These are phyloP conservation scores for Achaetomium macrosporum DNA, from an alignment of 2,329 filamentous ascomycete species.

Conservation along the genomic window DNA sequence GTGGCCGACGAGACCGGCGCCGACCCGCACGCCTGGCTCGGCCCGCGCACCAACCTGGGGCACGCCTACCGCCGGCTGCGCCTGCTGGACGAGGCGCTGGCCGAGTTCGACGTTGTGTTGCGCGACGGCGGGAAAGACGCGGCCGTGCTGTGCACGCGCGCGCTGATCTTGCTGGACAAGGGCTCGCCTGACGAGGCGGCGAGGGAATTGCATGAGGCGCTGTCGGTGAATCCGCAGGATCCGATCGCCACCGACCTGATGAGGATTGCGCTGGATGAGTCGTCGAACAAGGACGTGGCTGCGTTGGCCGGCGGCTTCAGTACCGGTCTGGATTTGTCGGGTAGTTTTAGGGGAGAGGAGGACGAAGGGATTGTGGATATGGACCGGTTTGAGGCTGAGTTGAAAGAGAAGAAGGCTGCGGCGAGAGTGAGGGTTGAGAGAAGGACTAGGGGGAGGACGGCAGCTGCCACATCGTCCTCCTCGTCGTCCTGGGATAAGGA, in stretches of 20 bases:
- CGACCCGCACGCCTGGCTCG: constrained; percentile 74
- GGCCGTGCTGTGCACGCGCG: constrained; percentile 74
- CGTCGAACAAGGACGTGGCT: constrained; percentile 38
- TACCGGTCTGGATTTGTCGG: constrained; percentile 2
- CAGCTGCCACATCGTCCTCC: constrained; percentile 5
- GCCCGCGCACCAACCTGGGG: constrained; percentile 80
- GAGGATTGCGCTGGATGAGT: constrained; percentile 63
- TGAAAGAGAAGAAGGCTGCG: constrained; percentile 42
- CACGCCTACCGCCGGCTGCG: constrained; percentile 75
- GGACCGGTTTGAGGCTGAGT: constrained; percentile 46
- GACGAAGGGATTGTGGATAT: constrained; percentile 36
- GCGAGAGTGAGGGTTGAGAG: constrained; percentile 34
- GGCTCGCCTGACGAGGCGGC: constrained; percentile 71
- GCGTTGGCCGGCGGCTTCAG: constrained; percentile 13
- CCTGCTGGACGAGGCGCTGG: constrained; percentile 64
- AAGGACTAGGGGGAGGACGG: constrained; percentile 8
- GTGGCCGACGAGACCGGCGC: constrained; percentile 77
- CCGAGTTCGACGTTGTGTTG: constrained; percentile 81
- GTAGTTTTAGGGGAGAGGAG: constrained; percentile 31
- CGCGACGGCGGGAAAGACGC: constrained; percentile 75
- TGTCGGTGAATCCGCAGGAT: constrained; percentile 73
- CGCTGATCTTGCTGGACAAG: constrained; percentile 75
- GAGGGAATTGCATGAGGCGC: constrained; percentile 74
- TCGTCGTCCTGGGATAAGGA: constrained; percentile 26
- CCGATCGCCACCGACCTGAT: constrained; percentile 74